A percentile compares a stretch with the other conserved stretches of the same genome.
Evolutionary conservation across 371 early-diverging fungal species (phyloP).

Genomic region (Actinomortierella ambigua): DNA sequence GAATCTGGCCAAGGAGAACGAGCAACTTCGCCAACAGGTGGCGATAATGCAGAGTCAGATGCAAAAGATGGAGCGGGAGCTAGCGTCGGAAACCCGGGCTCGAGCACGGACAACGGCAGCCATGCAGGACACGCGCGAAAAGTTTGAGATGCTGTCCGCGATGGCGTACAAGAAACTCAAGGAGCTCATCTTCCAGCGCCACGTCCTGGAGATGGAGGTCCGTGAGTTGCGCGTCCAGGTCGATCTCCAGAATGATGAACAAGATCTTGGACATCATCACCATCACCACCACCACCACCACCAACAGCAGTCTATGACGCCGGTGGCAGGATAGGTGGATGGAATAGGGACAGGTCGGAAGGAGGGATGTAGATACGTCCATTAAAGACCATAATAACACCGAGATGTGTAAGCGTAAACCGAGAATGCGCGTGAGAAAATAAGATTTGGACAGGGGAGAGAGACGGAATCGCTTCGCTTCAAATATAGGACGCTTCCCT

Average conservation of each 20-base stretch:
- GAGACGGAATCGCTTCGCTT: background rate
- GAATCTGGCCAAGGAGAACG: constrained; percentile 14
- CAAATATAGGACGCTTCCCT: background rate
- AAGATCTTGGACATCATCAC: too few relatives aligned
- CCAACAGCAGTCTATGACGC: too few relatives aligned
- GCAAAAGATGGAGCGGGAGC: constrained; percentile 45
- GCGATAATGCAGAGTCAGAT: constrained; percentile 23
- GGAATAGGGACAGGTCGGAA: too few relatives aligned
- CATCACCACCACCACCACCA: too few relatives aligned
- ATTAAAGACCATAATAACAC: constrained; percentile 1
- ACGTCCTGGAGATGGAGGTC: constrained; percentile 43
- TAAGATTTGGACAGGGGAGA: background rate
- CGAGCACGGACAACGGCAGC: constrained; percentile 51
- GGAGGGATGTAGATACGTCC: background rate
- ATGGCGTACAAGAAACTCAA: constrained; percentile 59
- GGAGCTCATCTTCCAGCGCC: constrained; percentile 50
- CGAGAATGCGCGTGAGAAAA: background rate
- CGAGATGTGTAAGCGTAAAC: background rate
- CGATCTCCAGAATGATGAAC: constrained; percentile 11
- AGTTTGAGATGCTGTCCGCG: constrained; percentile 57
- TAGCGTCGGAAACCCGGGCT: constrained; percentile 51
- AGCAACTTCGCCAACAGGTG: constrained; percentile 26
- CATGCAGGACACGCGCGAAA: constrained; percentile 53
- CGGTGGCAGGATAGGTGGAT: too few relatives aligned
- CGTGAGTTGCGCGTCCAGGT: constrained; percentile 31